Percentiles rank a stretch among this genome's conserved stretches.
These are phyloP conservation scores for Umbelopsis ramanniana DNA, from an alignment of 192 early-diverging fungal species.

Conservation along the genomic window DNA sequence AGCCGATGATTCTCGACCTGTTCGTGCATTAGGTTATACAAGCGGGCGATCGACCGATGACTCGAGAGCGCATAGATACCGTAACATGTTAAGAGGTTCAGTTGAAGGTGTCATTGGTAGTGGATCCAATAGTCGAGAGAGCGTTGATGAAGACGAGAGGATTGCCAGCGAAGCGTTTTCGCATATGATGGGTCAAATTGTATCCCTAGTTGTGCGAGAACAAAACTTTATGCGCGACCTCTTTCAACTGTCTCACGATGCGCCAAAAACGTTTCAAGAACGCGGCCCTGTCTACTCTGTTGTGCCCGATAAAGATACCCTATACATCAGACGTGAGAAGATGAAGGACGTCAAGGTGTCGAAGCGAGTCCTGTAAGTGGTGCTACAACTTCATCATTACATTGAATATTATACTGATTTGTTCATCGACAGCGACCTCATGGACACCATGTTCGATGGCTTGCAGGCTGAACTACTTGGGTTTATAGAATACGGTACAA, in stretches of 20 bases:
- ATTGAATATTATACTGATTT: neutral
- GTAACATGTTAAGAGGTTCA: constrained; percentile 34
- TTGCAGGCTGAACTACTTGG: constrained; percentile 72
- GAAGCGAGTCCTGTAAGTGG: constrained; percentile 67
- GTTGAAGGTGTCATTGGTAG: constrained; percentile 29
- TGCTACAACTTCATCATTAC: neutral
- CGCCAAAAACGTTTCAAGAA: constrained; percentile 51
- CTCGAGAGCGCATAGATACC: constrained; percentile 33
- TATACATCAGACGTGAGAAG: constrained; percentile 56
- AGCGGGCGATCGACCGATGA: constrained; percentile 29
- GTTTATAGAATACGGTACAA: constrained; percentile 77
- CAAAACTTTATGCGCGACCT: constrained; percentile 93
- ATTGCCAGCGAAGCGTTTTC: constrained; percentile 56
- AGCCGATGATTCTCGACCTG: constrained; percentile 29
- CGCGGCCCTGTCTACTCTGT: constrained; percentile 41
- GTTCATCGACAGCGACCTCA: constrained; percentile 63
- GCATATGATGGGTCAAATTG: constrained; percentile 63
- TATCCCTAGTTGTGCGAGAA: constrained; percentile 75
- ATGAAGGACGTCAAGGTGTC: constrained; percentile 71
- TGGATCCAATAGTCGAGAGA: constrained; percentile 35
- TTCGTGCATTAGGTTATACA: neutral
- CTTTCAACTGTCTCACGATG: constrained; percentile 67
- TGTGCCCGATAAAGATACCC: constrained; percentile 43
- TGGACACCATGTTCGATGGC: constrained; percentile 79
- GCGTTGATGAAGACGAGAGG: constrained; percentile 50